Base-by-base conservation (phyloP, 1,284 basidiomycete genomes). In the Ceratobasidium sp. region DNA sequence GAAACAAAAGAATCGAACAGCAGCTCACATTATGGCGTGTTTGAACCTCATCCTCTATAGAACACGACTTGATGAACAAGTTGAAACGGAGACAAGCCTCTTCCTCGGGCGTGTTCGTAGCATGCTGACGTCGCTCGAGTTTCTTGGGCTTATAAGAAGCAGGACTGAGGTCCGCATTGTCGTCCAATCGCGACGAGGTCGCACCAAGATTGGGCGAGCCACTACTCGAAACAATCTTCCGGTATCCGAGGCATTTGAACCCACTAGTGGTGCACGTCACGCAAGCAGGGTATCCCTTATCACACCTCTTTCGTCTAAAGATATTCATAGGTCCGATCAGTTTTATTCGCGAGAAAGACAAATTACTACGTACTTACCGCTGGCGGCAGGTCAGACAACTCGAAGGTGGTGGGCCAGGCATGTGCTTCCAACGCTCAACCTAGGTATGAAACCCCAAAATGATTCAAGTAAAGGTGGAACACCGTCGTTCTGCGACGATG, bases 191-290 rank as follows among this genome's bases (percentile, higher is more conserved):
- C 56, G 56, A 36, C n/a, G 17, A 33, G 27, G 22, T 2, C 6
- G 11, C 14, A 14, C 36, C 27, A 17, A 36, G 56, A 17, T 41
- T 41, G 36, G 36, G 11, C 36, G 36, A 11, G 11, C 6, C 11
- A 17, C 22, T 59, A 17, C 14, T 11, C 9, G 36, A 36, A 11
- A 31, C 6, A 4, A 19, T 36, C 14, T 59, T 9, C 7, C n/a
- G 27, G 45, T 67, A 67, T 56, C 65, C 65, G 31, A 67, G 41
- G 27, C 50, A 67, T 51, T 54, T 22, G 36, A 54, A 67, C 3
- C 41, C 65, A 11, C 65, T 33, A 9, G 14, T 22, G 3, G 22
- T 31, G 24, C 65, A 67, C 41, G 19, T 36, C 22, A 24, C 27
- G 48, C 65, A 67, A 4, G 45, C 22, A 29, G 65, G 65, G 15